Base-by-base conservation (phyloP, 257 asterid genomes). In the Pogostemon cablin region DNA sequence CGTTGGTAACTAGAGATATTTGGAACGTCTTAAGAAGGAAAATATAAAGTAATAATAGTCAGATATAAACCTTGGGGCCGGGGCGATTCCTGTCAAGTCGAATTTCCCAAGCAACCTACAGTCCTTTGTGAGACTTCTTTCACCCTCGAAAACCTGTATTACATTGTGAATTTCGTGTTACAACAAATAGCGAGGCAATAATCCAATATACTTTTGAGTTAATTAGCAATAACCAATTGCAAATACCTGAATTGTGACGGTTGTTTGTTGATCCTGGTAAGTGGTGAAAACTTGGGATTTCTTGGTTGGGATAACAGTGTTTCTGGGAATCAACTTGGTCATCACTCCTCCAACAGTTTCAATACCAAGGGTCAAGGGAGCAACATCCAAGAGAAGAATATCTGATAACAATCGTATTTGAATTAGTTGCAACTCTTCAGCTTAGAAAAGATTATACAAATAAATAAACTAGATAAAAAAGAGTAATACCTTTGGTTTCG, bases 341-440 rank as follows among this genome's bases (percentile, higher is more conserved):
- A 91, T 91, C 72, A 91, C 93, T 41, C 97, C 97, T 9, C 97
- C 97, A 73, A 91, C 98, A 17, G 98, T 89, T 76, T 91, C 98
- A 60, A 89, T 91, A 11, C 98, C 98, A 53, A 91, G 91, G 15
- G 91, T 89, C 60, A 89, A 78, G 12, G 95, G 95, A 40, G 95
- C 88, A 76, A 91, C 93, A 77, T 89, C 98, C 97, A 91, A 79
- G 12, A 89, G 95, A 72, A 91, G 95, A 71, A 89, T 57, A 74
- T 83, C 96, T 89, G 81, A 62, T 73, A 7, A 3, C 40, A 0
- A 43, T 46, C n/a, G 34, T 3, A 20, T 12, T 52, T 2, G 0
- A 61, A 69, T 58, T 42, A 67, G 69, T 38, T 35, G 34, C 35
- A 0, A 11, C 7, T 5, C 35, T 17, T 42, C 38, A 41, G 49